Percentiles rank a stretch among this genome's conserved stretches.
phyloP scores from a whole-genome alignment of 257 asterid genomes.

The Jacaranda mimosifolia region DNA sequence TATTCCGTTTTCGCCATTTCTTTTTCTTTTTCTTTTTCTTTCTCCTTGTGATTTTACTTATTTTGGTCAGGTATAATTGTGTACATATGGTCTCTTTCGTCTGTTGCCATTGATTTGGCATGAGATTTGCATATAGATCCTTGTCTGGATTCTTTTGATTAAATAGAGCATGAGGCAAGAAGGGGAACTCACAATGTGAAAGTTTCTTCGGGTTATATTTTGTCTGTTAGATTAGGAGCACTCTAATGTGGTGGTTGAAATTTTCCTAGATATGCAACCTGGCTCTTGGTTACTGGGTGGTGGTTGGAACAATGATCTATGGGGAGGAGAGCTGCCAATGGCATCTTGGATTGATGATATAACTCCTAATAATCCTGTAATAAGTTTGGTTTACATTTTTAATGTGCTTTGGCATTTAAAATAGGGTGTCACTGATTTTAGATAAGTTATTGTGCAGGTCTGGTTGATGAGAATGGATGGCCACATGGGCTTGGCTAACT shows the following conservation, averaged over 20 bases:
- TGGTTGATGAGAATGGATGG: constrained; percentile 97
- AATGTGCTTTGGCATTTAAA: constrained; percentile 32
- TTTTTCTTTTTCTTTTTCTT: neutral
- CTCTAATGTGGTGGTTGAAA: constrained; percentile 33
- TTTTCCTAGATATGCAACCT: constrained; percentile 57
- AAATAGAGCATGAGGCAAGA: neutral
- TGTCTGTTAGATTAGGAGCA: constrained; percentile 25
- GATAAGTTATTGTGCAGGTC: constrained; percentile 58
- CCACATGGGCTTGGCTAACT: constrained; percentile 97
- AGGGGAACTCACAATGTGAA: constrained; percentile 11
- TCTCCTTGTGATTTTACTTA: neutral
- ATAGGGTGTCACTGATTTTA: constrained; percentile 19
- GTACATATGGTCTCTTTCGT: neutral
- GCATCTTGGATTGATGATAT: constrained; percentile 95
- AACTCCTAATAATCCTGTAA: constrained; percentile 89
- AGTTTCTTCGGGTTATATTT: neutral
- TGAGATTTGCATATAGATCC: constrained; percentile 26
- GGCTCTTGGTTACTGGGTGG: constrained; percentile 96
- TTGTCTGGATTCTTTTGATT: constrained; percentile 6
- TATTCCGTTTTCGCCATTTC: neutral
- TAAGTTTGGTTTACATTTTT: constrained; percentile 34
- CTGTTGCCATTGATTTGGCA: constrained; percentile 16
- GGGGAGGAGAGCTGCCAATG: constrained; percentile 96
- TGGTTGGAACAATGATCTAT: constrained; percentile 95
- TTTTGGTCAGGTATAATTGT: neutral